Conservation (phyloP, 2,329 filamentous ascomycete genomes). For the Bipolaris zeicola region DNA sequence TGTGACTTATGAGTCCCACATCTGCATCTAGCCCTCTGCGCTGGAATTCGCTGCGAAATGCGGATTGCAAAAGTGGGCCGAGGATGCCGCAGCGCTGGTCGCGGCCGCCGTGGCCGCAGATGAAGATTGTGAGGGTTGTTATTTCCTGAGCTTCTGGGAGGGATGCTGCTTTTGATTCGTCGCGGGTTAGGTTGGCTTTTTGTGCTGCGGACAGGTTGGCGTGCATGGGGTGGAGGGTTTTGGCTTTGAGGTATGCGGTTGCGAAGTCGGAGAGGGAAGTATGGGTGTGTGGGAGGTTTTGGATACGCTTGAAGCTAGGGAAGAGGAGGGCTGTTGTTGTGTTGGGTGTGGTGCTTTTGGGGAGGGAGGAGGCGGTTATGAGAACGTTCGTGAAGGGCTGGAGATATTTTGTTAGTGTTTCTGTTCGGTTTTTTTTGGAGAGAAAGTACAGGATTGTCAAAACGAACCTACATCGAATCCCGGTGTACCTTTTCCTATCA, state of each 20-base stretch:
- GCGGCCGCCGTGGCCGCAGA: slow-evolving; percentile 85
- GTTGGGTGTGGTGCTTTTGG: slow-evolving; percentile 33
- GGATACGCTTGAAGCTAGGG: slow-evolving; percentile 81
- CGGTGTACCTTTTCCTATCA: slow-evolving; percentile 51
- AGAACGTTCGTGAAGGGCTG: slow-evolving; percentile 85
- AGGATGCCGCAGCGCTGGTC: slow-evolving; percentile 83
- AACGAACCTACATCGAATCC: slow-evolving; percentile 54
- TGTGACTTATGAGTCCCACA: slow-evolving; percentile 75
- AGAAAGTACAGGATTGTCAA: neutral
- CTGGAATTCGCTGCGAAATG: slow-evolving; percentile 69
- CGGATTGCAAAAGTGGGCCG: slow-evolving; percentile 71
- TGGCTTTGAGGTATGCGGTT: slow-evolving; percentile 69
- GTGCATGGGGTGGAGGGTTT: slow-evolving; percentile 66
- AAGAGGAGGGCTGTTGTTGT: slow-evolving; percentile 68
- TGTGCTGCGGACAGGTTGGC: slow-evolving; percentile 60
- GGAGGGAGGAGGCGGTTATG: slow-evolving; percentile 76
- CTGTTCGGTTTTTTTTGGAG: neutral
- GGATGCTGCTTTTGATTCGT: slow-evolving; percentile 54
- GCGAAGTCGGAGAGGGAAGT: slow-evolving; percentile 62
- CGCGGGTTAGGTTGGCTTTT: slow-evolving; percentile 52
- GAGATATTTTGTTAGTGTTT: neutral
- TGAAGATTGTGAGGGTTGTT: slow-evolving; percentile 63
- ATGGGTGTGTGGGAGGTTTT: slow-evolving; percentile 68
- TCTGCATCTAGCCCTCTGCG: slow-evolving; percentile 60
- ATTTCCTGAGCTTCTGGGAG: slow-evolving; percentile 60